Percentiles rank a stretch among this genome's conserved stretches.
These are phyloP conservation scores for Arabidopsis suecica DNA, from an alignment of 345 rosid genomes.

Conservation along the genomic window DNA sequence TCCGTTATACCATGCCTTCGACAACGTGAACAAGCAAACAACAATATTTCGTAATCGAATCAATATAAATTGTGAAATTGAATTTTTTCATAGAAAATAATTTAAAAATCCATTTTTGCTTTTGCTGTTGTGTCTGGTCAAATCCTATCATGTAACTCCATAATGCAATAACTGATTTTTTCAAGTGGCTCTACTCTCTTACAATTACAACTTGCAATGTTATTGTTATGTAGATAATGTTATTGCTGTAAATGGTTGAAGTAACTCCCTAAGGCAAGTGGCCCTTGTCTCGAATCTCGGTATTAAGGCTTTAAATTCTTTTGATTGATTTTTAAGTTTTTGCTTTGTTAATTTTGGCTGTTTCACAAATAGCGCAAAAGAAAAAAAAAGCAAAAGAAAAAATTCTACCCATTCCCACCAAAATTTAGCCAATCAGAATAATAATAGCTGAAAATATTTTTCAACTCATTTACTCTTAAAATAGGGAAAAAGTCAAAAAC, in stretches of 20 bases:
- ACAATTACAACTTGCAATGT: constrained; percentile 19
- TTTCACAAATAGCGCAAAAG: too few species aligned
- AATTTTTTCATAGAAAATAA: not conserved
- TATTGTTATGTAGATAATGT: not conserved
- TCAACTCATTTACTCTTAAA: too few species aligned
- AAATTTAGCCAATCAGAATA: too few species aligned
- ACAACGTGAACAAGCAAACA: not conserved
- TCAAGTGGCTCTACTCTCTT: constrained; percentile 11
- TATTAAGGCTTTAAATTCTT: not conserved
- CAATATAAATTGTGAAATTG: not conserved
- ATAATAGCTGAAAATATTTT: too few species aligned
- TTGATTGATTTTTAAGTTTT: too few species aligned
- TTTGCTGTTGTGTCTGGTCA: not conserved
- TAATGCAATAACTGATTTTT: constrained; percentile 3
- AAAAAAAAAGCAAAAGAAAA: too few species aligned
- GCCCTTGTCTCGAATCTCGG: not conserved
- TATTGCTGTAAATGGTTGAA: not conserved
- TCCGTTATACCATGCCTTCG: not conserved
- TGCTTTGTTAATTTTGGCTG: not conserved
- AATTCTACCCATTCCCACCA: too few species aligned
- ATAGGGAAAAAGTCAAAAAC: too few species aligned
- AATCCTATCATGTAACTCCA: constrained; percentile 3
- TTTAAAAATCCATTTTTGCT: not conserved
- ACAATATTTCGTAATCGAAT: not conserved
- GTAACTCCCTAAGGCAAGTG: not conserved